These are phyloP conservation scores for Eutrema heterophyllum DNA, from an alignment of 345 rosid genomes.

Conservation along the genomic window DNA sequence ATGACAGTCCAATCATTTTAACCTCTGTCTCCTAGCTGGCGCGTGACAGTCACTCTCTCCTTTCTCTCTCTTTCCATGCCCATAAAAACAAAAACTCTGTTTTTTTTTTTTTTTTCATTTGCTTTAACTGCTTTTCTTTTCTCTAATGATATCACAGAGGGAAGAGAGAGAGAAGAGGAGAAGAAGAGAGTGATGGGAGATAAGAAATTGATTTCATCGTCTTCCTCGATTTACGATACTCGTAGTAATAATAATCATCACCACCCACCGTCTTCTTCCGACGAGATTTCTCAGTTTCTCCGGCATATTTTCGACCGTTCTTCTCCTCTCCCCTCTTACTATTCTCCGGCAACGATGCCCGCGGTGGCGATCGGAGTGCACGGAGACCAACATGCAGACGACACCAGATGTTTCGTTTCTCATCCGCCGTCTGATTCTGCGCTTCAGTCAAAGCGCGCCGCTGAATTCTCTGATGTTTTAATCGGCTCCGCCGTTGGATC, in stretches of 20 bases:
- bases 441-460: neutral
- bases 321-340: slow-evolving; percentile 39
- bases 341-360: slow-evolving; percentile 14
- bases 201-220: slow-evolving; percentile 25
- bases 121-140: slow-evolving; percentile 17
- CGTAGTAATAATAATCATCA: neutral
- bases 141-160: slow-evolving; percentile 18
- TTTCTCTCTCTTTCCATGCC: slow-evolving; percentile 11
- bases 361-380: neutral
- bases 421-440: neutral
- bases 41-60: slow-evolving; percentile 19
- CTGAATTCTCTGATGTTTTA: slow-evolving; percentile 6
- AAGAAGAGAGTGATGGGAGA: slow-evolving; percentile 35
- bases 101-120: neutral
- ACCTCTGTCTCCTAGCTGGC: slow-evolving; percentile 11
- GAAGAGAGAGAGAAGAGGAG: slow-evolving; percentile 3
- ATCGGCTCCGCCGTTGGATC: slow-evolving; percentile 27
- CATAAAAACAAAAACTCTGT: slow-evolving; percentile 26
- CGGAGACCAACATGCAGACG: slow-evolving; percentile 21
- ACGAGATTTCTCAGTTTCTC: slow-evolving; percentile 67
- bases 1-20: slow-evolving; percentile 46
- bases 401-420: slow-evolving; percentile 2
- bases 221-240: slow-evolving; percentile 29
- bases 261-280: slow-evolving; percentile 34
- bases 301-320: slow-evolving; percentile 63